phyloP scores from a whole-genome alignment of 495 filamentous ascomycete species.

The Neurospora sp. region DNA sequence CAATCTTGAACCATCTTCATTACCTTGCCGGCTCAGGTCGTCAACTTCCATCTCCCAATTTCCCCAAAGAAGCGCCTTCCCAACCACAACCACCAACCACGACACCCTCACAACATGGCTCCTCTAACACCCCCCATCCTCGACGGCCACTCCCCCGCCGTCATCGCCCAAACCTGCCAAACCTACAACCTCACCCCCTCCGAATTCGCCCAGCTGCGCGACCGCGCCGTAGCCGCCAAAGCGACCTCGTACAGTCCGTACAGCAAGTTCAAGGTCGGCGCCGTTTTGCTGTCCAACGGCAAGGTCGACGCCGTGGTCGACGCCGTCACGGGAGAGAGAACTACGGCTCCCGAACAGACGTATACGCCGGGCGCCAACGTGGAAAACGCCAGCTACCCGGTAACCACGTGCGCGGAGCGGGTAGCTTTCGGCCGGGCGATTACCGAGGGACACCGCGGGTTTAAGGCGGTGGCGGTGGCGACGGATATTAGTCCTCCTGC shows the following conservation, averaged over 20 bases:
- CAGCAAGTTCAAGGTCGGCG: slow-evolving; percentile 86
- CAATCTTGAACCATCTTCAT: neutral
- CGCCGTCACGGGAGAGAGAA: neutral
- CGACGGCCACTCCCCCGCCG: slow-evolving; percentile 14
- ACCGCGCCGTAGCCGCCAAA: slow-evolving; percentile 55
- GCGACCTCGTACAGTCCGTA: slow-evolving; percentile 83
- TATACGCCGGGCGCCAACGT: slow-evolving; percentile 69
- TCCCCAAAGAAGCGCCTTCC: neutral
- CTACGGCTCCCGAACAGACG: neutral
- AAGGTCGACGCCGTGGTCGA: slow-evolving; percentile 31
- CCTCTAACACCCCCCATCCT: slow-evolving; percentile 4
- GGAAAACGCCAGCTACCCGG: slow-evolving; percentile 88
- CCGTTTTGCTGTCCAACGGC: slow-evolving; percentile 57
- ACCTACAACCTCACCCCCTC: slow-evolving; percentile 40
- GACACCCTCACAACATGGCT: slow-evolving; percentile 1
- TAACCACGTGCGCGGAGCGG: slow-evolving; percentile 89
- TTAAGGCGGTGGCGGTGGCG: slow-evolving; percentile 78
- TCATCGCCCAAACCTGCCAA: slow-evolving; percentile 22
- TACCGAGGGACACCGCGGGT: slow-evolving; percentile 51
- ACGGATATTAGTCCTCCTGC: slow-evolving; percentile 69
- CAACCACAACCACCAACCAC: neutral
- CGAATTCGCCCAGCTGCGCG: slow-evolving; percentile 52
- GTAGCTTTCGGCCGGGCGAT: slow-evolving; percentile 78
- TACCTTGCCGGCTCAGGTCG: neutral
- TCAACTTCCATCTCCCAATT: neutral